phyloP scores from a whole-genome alignment of 164 flowering plant genomes.

The Magnolia changhungtana region DNA sequence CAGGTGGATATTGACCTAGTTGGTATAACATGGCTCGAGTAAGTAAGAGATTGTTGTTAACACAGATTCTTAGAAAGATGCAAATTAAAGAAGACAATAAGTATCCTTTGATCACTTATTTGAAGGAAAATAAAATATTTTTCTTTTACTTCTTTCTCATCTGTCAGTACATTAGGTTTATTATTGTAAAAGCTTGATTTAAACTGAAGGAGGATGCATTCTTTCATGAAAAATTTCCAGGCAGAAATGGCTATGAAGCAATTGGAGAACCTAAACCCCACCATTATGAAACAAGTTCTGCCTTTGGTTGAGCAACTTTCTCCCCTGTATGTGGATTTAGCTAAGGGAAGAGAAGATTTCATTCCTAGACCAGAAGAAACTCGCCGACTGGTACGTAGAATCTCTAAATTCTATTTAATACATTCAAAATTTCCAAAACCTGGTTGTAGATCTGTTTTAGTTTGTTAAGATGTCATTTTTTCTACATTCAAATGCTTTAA shows the following conservation, averaged over 20 bases:
- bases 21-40: too few relatives aligned
- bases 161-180: not conserved
- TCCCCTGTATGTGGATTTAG: conserved; percentile 88
- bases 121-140: not conserved
- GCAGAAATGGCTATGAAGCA: conserved; percentile 93
- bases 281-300: conserved; percentile 85
- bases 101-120: not conserved
- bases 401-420: not conserved
- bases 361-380: conserved; percentile 96
- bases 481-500: not conserved
- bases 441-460: not conserved
- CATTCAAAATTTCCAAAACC: not conserved
- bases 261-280: conserved; percentile 79
- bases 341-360: conserved; percentile 85
- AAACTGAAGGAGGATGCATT: not conserved
- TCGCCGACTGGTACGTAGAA: conserved; percentile 59
- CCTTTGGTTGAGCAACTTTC: conserved; percentile 95
- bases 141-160: not conserved
- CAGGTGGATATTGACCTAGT: not conserved
- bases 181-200: not conserved
- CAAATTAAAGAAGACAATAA: not conserved
- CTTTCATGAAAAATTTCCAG: conserved; percentile 33
- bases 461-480: not conserved
- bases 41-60: too few relatives aligned
- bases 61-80: not conserved